Base-by-base conservation (phyloP, 345 rosid genomes). In the Crucihimalaya himalaica region DNA sequence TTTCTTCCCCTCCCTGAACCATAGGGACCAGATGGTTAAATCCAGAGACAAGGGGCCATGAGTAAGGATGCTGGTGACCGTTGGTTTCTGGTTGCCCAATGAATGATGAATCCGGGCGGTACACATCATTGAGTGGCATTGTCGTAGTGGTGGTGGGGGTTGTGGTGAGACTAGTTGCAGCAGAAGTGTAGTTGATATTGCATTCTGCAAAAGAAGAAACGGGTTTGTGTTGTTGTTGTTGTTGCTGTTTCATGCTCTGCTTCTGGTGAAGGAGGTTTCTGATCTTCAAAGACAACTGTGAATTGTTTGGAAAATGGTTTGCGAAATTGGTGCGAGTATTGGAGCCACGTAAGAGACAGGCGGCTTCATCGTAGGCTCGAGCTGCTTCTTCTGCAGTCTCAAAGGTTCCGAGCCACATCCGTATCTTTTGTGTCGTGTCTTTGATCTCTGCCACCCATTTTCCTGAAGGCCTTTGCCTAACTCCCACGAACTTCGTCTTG, bases 361-460 rank as follows among this genome's bases (percentile, higher is more conserved):
- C 98, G 42, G 96, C 97, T 78, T 88, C 97, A 48, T 90, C 98
- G 25, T 93, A 93, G 15, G 97, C 97, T 32, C 84, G 84, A 3
- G 98, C 98, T 29, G 98, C 98, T 69, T 90, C 95, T 66, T 88
- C 95, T 1, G 92, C 94, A 0, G 94, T 83, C 46, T 89, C 83
- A 10, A 90, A 92, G 3, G 96, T 92, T 32, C 96, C 98, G 0
- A 92, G 88, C 96, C 96, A 92, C 98, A 92, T 88, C 35, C 98
- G 86, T 57, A 88, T 92, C 86, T 88, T 87, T 63, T 86, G 91
- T 4, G 90, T 85, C 1, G 96, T 88, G 87, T 88, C 91, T 80
- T 92, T 92, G 85, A 92, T 92, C 81, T 92, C 98, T 12, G 96
- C 97, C 4, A 90, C 93, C 98, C 98, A 92, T 78, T 90, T 92